A percentile compares a stretch with the other conserved stretches of the same genome.
phyloP scores from a whole-genome alignment of 768 basidiomycete species.

The Tylopilus felleus region DNA sequence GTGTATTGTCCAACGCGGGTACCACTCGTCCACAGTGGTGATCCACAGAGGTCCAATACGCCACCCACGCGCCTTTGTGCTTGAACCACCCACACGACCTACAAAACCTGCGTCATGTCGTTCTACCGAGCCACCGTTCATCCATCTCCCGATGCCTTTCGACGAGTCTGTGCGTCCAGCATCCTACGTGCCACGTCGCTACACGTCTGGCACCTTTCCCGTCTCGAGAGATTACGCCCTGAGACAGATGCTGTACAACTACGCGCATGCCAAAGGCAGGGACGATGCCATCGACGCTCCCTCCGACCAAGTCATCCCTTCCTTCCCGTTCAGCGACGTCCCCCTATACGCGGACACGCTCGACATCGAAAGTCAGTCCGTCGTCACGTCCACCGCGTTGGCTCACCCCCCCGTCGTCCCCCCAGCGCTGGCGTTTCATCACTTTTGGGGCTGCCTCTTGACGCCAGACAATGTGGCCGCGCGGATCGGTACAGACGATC shows the following conservation, averaged over 20 bases:
- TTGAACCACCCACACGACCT: conserved; percentile 10
- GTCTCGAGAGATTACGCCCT: conserved; percentile 24
- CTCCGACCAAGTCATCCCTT: conserved; percentile 33
- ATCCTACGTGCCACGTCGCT: conserved; percentile 18
- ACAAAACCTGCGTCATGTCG: conserved; percentile 9
- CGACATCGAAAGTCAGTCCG: conserved; percentile 41
- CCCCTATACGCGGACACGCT: conserved; percentile 38
- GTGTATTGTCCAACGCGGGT: neutral
- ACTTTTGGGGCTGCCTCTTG: conserved; percentile 33
- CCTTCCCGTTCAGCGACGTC: conserved; percentile 28
- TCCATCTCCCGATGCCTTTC: conserved; percentile 7
- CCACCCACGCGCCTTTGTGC: conserved; percentile 1
- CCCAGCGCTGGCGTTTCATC: conserved; percentile 33
- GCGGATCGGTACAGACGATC: conserved; percentile 23
- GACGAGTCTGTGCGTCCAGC: conserved; percentile 1
- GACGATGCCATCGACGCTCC: neutral
- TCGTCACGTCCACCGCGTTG: neutral
- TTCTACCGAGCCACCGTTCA: neutral
- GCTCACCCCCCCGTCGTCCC: neutral
- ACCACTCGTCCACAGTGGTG: conserved; percentile 1
- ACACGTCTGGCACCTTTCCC: conserved; percentile 28
- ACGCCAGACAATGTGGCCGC: conserved; percentile 33
- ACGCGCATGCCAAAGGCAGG: conserved; percentile 1
- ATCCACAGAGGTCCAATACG: conserved; percentile 1
- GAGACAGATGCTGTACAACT: conserved; percentile 29